phyloP scores from a whole-genome alignment of 331 rosid species.

The Quercus phellos region DNA sequence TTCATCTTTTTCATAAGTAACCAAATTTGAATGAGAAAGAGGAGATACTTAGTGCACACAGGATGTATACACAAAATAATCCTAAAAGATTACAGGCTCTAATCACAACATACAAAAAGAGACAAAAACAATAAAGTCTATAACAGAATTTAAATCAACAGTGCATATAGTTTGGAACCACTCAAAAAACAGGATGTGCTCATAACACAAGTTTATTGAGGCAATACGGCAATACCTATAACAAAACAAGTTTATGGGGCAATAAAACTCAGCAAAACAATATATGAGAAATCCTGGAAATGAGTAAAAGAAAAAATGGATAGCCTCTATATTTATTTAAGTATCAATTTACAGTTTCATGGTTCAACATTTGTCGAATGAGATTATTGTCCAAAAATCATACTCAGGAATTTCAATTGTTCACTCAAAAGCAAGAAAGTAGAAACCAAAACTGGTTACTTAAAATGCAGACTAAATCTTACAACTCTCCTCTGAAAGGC shows the following conservation, averaged over 20 bases:
- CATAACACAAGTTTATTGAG: background rate
- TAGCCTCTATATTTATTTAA: background rate
- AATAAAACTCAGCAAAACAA: background rate
- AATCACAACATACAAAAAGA: too few relatives aligned
- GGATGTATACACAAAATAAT: too few relatives aligned
- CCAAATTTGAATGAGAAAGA: too few relatives aligned
- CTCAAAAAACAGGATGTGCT: too few relatives aligned
- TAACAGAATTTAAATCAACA: too few relatives aligned
- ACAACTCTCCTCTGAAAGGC: background rate
- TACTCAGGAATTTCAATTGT: conserved; percentile 1
- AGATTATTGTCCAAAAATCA: conserved; percentile 6
- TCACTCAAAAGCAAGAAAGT: background rate
- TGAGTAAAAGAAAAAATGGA: background rate
- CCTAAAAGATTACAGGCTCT: too few relatives aligned
- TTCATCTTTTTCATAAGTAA: too few relatives aligned
- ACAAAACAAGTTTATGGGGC: background rate
- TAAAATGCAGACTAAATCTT: background rate
- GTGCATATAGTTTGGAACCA: too few relatives aligned
- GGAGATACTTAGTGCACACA: too few relatives aligned
- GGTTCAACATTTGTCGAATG: background rate
- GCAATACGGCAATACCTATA: background rate
- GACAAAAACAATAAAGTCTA: too few relatives aligned
- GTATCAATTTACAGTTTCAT: background rate
- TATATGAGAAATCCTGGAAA: background rate
- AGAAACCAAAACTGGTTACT: background rate